Conservation (phyloP, 495 filamentous ascomycete genomes). For the Cercophora newfieldiana region DNA sequence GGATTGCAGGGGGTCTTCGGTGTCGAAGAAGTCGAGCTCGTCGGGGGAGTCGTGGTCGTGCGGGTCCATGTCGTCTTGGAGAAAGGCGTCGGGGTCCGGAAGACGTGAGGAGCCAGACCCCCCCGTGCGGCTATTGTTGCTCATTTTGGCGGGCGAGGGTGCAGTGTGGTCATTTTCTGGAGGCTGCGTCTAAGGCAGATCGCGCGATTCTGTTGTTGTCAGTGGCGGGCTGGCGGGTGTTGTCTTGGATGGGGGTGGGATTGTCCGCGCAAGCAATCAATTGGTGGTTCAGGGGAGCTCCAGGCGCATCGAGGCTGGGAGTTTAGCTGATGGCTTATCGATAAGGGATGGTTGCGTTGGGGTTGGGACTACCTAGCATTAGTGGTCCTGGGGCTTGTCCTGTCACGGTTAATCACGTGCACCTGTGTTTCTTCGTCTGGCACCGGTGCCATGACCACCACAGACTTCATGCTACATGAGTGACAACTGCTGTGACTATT, state of each 20-base stretch:
- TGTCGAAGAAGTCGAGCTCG: conserved; percentile 48
- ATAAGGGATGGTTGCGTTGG: neutral
- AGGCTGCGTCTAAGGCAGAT: neutral
- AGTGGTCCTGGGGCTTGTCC: no score
- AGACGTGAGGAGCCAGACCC: neutral
- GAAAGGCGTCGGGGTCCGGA: conserved; percentile 14
- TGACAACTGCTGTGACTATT: no score
- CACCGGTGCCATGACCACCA: no score
- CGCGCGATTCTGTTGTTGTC: neutral
- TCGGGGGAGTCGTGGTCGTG: conserved; percentile 38
- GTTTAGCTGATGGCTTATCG: neutral
- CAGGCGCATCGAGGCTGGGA: conserved; percentile 2
- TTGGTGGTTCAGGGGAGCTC: neutral
- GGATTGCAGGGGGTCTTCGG: conserved; percentile 53
- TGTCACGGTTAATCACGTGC: no score
- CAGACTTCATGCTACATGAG: no score
- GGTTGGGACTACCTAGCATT: neutral
- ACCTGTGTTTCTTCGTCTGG: no score
- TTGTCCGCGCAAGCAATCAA: neutral
- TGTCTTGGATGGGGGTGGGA: neutral
- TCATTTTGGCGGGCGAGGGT: neutral
- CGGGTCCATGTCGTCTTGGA: conserved; percentile 29
- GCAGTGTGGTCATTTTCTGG: neutral
- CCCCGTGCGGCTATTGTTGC: neutral
- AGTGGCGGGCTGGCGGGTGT: neutral